Evolutionary conservation across 257 asterid species (phyloP).

Genomic region (Ballota nigra): DNA sequence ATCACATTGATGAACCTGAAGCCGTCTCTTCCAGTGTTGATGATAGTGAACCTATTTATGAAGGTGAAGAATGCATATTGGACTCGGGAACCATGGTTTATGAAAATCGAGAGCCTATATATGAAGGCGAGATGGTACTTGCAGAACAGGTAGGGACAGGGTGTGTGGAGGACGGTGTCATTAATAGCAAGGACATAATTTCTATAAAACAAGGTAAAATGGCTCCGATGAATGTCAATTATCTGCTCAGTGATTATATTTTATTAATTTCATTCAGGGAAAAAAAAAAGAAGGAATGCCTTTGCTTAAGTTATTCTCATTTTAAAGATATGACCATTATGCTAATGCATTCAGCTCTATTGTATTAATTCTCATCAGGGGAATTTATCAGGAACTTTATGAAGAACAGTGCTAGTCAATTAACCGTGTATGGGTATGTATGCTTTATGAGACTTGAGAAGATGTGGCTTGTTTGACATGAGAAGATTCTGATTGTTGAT

Average conservation of each 20-base stretch:
- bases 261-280: constrained; percentile 8
- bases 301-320: neutral
- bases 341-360: constrained; percentile 21
- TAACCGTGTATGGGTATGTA: constrained; percentile 82
- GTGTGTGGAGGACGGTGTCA: constrained; percentile 30
- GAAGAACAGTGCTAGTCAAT: constrained; percentile 91
- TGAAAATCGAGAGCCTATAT: constrained; percentile 76
- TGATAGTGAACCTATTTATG: constrained; percentile 76
- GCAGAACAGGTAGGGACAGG: constrained; percentile 62
- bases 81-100: constrained; percentile 45
- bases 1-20: constrained; percentile 37
- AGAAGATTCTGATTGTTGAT: constrained; percentile 24
- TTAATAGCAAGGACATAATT: constrained; percentile 40
- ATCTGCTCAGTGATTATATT: constrained; percentile 7
- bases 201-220: constrained; percentile 66
- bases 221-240: too few relatives aligned
- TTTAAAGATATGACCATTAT: constrained; percentile 3
- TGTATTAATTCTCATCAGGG: constrained; percentile 50
- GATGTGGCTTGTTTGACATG: constrained; percentile 19
- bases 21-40: constrained; percentile 42
- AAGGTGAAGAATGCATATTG: constrained; percentile 88
- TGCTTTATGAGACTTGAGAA: constrained; percentile 22
- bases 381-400: constrained; percentile 64
- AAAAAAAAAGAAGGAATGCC: neutral
- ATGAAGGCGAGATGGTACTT: constrained; percentile 93